These are phyloP conservation scores for Fusarium papillatum DNA, from an alignment of 2,329 filamentous ascomycete genomes.

Conservation along the genomic window DNA sequence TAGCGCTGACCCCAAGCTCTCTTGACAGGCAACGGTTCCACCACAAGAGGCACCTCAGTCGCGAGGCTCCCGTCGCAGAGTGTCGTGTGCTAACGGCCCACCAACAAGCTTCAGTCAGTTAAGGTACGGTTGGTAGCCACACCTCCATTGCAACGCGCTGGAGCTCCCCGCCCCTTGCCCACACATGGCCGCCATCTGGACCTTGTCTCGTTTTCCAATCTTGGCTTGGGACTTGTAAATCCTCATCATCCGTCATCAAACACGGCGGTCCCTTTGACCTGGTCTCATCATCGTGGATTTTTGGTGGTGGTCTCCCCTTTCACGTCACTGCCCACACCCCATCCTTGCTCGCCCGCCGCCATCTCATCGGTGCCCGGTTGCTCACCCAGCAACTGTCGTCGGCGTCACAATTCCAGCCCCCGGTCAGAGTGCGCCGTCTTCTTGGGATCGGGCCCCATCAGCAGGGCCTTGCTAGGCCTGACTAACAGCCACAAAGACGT, in stretches of 20 bases:
- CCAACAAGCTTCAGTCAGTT: slow-evolving; percentile 24
- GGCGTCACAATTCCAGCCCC: slow-evolving; percentile 23
- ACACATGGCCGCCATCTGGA: slow-evolving; percentile 37
- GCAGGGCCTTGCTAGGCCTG: slow-evolving; percentile 25
- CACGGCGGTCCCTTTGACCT: slow-evolving; percentile 17
- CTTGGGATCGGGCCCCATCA: slow-evolving; percentile 32
- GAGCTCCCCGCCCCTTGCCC: slow-evolving; percentile 32
- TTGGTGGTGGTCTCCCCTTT: slow-evolving; percentile 13
- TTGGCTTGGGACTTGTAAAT: slow-evolving; percentile 27
- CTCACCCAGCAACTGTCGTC: slow-evolving; percentile 12
- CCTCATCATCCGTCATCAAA: slow-evolving; percentile 20
- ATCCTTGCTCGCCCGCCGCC: slow-evolving; percentile 18
- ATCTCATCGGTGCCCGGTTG: slow-evolving; percentile 31
- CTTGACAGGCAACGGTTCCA: slow-evolving; percentile 44
- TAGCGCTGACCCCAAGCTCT: slow-evolving; percentile 39
- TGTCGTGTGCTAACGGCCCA: slow-evolving; percentile 38
- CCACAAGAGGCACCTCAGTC: slow-evolving; percentile 24
- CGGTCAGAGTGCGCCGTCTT: slow-evolving; percentile 32
- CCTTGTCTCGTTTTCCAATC: slow-evolving; percentile 32
- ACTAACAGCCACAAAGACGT: slow-evolving; percentile 35
- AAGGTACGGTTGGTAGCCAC: slow-evolving; percentile 30
- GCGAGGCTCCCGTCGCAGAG: slow-evolving; percentile 27
- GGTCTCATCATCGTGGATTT: slow-evolving; percentile 9
- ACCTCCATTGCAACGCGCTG: slow-evolving; percentile 15
- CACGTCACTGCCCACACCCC: slow-evolving; percentile 10